Conservation (phyloP, 163 green algal species). For the Trebouxia gelatinosa region DNA sequence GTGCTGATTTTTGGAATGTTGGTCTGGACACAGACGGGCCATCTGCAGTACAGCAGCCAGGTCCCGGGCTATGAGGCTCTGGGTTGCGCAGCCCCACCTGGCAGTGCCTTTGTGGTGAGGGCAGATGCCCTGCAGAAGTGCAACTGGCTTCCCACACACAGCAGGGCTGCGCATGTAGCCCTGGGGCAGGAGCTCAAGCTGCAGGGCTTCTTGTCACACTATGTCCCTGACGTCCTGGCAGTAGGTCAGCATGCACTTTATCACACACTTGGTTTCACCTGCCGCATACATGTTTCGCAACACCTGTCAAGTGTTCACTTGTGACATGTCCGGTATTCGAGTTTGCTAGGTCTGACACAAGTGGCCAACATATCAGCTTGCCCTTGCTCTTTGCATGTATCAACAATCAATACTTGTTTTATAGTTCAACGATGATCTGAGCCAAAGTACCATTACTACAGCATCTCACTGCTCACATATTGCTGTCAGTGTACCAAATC, state of each 20-base stretch:
- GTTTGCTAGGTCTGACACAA: background rate
- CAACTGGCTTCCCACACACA: slow-evolving; percentile 18
- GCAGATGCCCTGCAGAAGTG: slow-evolving; percentile 21
- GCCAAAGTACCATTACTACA: no score
- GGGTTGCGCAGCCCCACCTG: background rate
- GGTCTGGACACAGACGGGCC: slow-evolving; percentile 17
- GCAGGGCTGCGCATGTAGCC: background rate
- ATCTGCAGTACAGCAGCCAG: slow-evolving; percentile 2
- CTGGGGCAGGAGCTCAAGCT: slow-evolving; percentile 32
- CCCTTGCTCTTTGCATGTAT: slow-evolving; percentile 7
- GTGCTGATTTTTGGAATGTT: no score
- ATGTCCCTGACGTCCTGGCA: background rate
- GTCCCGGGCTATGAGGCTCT: slow-evolving; percentile 35
- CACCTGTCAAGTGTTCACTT: background rate
- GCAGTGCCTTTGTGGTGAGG: slow-evolving; percentile 25
- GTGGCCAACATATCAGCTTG: background rate
- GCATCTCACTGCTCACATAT: no score
- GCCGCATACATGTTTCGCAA: background rate
- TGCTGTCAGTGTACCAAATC: background rate
- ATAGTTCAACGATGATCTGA: no score
- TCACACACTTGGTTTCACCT: background rate
- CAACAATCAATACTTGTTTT: background rate
- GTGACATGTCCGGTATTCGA: background rate
- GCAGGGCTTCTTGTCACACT: slow-evolving; percentile 21
- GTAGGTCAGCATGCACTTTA: background rate